Conservation (phyloP, 208 protist species). For the Leishmania mexicana region DNA sequence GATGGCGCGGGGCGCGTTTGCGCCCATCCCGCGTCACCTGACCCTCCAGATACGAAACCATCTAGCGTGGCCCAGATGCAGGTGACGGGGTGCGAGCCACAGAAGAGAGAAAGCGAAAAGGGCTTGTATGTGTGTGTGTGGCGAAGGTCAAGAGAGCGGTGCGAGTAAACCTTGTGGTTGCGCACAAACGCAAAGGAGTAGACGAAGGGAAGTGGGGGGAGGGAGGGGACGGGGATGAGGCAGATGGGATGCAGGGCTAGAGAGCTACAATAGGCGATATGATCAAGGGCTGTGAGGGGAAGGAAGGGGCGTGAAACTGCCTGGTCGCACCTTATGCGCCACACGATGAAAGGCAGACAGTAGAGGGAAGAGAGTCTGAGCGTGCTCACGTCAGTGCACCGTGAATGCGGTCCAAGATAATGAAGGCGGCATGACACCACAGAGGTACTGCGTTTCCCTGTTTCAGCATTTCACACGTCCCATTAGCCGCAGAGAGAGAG, state of each 20-base stretch:
- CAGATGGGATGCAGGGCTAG: not conserved
- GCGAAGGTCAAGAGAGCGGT: constrained; percentile 1
- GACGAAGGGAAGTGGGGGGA: not conserved
- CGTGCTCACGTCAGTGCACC: not conserved
- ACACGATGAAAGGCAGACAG: not conserved
- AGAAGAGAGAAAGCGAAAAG: not conserved
- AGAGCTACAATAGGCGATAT: not conserved
- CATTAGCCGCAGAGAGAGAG: too few species aligned
- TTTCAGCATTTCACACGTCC: not conserved
- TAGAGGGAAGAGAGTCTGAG: not conserved
- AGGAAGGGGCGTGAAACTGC: not conserved
- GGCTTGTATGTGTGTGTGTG: not conserved
- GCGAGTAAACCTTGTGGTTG: not conserved
- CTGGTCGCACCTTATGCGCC: not conserved
- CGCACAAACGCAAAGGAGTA: not conserved
- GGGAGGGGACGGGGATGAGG: not conserved
- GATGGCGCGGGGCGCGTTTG: constrained; percentile 67
- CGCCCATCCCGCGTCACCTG: constrained; percentile 68
- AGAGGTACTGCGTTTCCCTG: not conserved
- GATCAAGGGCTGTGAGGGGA: not conserved
- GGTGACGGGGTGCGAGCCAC: not conserved
- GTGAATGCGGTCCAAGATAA: not conserved
- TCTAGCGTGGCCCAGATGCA: not conserved
- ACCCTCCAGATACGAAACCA: constrained; percentile 44
- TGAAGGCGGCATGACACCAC: not conserved